phyloP scores from a whole-genome alignment of 345 rosid species.

The Eucalyptus dawsonii region DNA sequence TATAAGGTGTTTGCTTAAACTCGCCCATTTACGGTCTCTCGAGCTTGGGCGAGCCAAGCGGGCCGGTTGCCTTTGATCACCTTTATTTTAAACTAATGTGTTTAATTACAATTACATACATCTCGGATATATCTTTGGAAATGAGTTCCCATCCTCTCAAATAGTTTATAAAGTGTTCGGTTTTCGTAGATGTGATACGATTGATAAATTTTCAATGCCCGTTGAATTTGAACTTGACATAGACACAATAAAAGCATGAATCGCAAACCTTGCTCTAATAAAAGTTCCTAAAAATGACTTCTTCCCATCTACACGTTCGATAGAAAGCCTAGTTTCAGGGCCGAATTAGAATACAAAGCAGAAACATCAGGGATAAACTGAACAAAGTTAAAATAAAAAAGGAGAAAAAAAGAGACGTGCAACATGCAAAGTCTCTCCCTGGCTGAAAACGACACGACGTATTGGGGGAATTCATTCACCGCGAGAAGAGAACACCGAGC shows the following conservation, averaged over 20 bases:
- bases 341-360: background rate
- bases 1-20: background rate
- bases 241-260: background rate
- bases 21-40: background rate
- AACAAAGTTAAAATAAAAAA: background rate
- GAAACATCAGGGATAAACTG: background rate
- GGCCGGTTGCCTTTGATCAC: background rate
- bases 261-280: background rate
- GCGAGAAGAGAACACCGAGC: background rate
- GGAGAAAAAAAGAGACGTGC: background rate
- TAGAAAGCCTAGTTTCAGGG: background rate
- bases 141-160: rapidly evolving
- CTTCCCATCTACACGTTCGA: background rate
- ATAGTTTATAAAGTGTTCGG: background rate
- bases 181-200: rapidly evolving
- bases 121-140: no score
- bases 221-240: background rate
- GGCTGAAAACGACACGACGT: background rate
- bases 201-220: rapidly evolving
- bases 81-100: background rate
- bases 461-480: background rate
- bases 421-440: background rate
- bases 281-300: background rate
- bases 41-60: background rate
- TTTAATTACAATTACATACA: background rate